Evolutionary conservation across 257 asterid species (phyloP).

Genomic region (Solanum chilense): DNA sequence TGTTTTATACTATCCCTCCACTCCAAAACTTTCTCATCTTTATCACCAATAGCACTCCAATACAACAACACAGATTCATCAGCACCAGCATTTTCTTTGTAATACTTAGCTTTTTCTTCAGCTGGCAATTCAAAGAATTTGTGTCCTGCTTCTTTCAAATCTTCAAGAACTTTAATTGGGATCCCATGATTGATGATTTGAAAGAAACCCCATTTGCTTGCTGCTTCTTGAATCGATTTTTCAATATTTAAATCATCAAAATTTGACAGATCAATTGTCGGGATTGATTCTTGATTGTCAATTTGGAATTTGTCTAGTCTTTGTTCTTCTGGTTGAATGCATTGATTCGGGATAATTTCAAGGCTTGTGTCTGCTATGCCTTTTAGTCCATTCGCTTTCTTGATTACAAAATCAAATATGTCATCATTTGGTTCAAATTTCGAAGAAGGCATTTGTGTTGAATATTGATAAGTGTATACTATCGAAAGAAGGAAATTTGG

Average conservation of each 20-base stretch:
- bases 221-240: slow-evolving; percentile 31
- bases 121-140: slow-evolving; percentile 32
- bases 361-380: slow-evolving; percentile 28
- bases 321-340: slow-evolving; percentile 26
- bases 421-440: not conserved
- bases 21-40: slow-evolving; percentile 32
- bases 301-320: slow-evolving; percentile 11
- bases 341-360: slow-evolving; percentile 13
- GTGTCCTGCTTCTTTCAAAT: slow-evolving; percentile 21
- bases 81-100: slow-evolving; percentile 24
- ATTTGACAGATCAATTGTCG: slow-evolving; percentile 31
- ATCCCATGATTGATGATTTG: slow-evolving; percentile 47
- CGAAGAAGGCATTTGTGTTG: not conserved
- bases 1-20: slow-evolving; percentile 47
- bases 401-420: slow-evolving; percentile 24
- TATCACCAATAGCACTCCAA: not conserved
- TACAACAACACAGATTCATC: slow-evolving; percentile 17
- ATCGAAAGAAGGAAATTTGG: not conserved
- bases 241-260: slow-evolving; percentile 17
- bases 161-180: slow-evolving; percentile 32
- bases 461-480: not conserved
- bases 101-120: slow-evolving; percentile 34
- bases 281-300: slow-evolving; percentile 19
- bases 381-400: slow-evolving; percentile 32
- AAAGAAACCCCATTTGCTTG: slow-evolving; percentile 41